These are phyloP conservation scores for Ascochyta rabiei DNA, from an alignment of 2,329 filamentous ascomycete species.

Conservation along the genomic window DNA sequence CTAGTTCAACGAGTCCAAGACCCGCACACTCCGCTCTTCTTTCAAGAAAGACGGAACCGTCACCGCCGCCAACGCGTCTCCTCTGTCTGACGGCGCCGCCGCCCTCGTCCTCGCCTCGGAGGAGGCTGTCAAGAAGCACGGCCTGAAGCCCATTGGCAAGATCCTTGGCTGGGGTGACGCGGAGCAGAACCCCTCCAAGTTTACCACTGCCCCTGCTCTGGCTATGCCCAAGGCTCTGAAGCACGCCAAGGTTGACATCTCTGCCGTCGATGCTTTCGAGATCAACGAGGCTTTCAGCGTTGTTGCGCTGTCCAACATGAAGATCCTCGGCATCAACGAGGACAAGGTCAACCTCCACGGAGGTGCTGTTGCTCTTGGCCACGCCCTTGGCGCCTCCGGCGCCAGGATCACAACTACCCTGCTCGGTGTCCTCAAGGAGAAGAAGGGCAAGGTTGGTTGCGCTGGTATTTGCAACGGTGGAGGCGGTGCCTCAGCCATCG, in stretches of 20 bases:
- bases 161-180: slow-evolving; percentile 98
- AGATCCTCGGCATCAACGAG: slow-evolving; percentile 77
- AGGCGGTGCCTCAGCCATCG: slow-evolving; percentile 90
- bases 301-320: slow-evolving; percentile 94
- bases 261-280: slow-evolving; percentile 89
- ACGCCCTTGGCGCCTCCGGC: slow-evolving; percentile 91
- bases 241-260: slow-evolving; percentile 82
- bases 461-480: slow-evolving; percentile 98
- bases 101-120: slow-evolving; percentile 94
- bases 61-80: slow-evolving; percentile 94
- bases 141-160: slow-evolving; percentile 90
- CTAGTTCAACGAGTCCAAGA: slow-evolving; percentile 60
- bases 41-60: slow-evolving; percentile 89
- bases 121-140: slow-evolving; percentile 89
- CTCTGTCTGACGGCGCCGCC: slow-evolving; percentile 92
- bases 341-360: slow-evolving; percentile 96
- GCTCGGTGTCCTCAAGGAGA: slow-evolving; percentile 84
- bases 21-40: slow-evolving; percentile 65
- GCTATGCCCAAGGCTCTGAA: slow-evolving; percentile 97
- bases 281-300: slow-evolving; percentile 99
- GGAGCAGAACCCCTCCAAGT: slow-evolving; percentile 87
- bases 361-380: slow-evolving; percentile 92
- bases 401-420: slow-evolving; percentile 92
- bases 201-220: slow-evolving; percentile 91
- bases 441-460: slow-evolving; percentile 90